phyloP scores from a whole-genome alignment of 1,284 basidiomycete genomes.

The Xerocomus nothofagi region DNA sequence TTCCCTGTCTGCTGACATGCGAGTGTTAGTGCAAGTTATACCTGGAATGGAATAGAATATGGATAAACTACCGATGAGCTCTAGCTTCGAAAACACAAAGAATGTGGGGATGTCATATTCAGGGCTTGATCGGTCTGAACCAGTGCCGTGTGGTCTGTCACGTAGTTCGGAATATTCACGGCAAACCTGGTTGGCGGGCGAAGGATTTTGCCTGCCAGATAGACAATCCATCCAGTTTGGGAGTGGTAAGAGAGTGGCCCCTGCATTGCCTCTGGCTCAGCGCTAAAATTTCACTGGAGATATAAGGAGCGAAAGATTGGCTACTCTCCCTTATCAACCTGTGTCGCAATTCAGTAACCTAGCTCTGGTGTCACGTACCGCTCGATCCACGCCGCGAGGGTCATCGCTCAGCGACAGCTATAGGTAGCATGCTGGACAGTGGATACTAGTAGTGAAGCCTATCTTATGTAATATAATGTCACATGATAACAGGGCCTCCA shows the following conservation, averaged over 20 bases:
- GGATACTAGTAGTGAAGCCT: no score
- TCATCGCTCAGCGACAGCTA: constrained; percentile 29
- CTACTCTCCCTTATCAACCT: constrained; percentile 37
- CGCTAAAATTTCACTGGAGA: constrained; percentile 1
- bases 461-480: no score
- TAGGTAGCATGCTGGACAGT: no score
- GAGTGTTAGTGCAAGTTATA: constrained; percentile 1
- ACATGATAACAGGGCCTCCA: no score
- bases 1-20: constrained; percentile 30
- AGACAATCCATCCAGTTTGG: constrained; percentile 21
- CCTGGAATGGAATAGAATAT: constrained; percentile 15
- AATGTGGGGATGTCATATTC: constrained; percentile 19
- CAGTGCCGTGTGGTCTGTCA: constrained; percentile 4
- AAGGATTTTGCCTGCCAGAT: constrained; percentile 7
- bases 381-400: constrained; percentile 36
- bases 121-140: constrained; percentile 1
- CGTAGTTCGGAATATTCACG: background rate
- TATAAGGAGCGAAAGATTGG: constrained; percentile 6
- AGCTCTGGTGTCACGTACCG: constrained; percentile 27
- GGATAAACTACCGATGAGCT: constrained; percentile 39
- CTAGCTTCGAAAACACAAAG: constrained; percentile 34
- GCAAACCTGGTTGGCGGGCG: background rate
- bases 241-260: constrained; percentile 7
- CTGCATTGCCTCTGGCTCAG: constrained; percentile 23
- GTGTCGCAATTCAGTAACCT: constrained; percentile 40